Evolutionary conservation across 2,329 filamentous ascomycete genomes (phyloP).

Genomic region (Neonectria sp.): DNA sequence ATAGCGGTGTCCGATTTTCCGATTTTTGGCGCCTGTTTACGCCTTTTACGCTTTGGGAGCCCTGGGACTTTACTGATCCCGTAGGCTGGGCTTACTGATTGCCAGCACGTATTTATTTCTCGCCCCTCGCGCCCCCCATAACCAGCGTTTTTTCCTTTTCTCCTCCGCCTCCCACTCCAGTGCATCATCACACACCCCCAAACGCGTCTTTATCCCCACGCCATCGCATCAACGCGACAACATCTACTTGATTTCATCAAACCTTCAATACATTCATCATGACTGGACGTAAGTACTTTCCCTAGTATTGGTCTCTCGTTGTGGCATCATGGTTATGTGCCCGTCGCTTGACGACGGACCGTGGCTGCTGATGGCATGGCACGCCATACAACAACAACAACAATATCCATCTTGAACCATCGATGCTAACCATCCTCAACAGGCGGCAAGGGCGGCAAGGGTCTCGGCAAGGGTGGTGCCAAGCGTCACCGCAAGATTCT

Average conservation of each 20-base stretch:
- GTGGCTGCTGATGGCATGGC: neutral
- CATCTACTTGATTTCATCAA: constrained; percentile 48
- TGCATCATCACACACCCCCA: constrained; percentile 32
- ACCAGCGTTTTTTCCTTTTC: constrained; percentile 36
- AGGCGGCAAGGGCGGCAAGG: constrained; percentile 98
- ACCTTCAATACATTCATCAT: constrained; percentile 63
- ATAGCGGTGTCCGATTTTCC: constrained; percentile 26
- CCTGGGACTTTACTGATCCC: constrained; percentile 45
- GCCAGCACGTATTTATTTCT: constrained; percentile 56
- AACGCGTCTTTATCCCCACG: constrained; percentile 46
- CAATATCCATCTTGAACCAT: constrained; percentile 27
- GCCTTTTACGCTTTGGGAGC: constrained; percentile 28
- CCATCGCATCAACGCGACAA: constrained; percentile 47
- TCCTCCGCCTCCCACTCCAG: constrained; percentile 34
- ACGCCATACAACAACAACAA: constrained; percentile 10
- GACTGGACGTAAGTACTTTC: constrained; percentile 80
- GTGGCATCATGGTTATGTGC: constrained; percentile 12
- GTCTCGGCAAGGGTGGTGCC: constrained; percentile 97
- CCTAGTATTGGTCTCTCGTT: constrained; percentile 28
- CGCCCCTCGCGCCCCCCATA: constrained; percentile 48
- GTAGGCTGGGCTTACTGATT: constrained; percentile 52
- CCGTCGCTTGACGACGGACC: neutral
- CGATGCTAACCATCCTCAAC: constrained; percentile 60
- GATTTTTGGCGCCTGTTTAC: constrained; percentile 20
- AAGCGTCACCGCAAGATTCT: constrained; percentile 99